Base-by-base conservation (phyloP, 2,329 filamentous ascomycete genomes). In the Microdochium nivale region DNA sequence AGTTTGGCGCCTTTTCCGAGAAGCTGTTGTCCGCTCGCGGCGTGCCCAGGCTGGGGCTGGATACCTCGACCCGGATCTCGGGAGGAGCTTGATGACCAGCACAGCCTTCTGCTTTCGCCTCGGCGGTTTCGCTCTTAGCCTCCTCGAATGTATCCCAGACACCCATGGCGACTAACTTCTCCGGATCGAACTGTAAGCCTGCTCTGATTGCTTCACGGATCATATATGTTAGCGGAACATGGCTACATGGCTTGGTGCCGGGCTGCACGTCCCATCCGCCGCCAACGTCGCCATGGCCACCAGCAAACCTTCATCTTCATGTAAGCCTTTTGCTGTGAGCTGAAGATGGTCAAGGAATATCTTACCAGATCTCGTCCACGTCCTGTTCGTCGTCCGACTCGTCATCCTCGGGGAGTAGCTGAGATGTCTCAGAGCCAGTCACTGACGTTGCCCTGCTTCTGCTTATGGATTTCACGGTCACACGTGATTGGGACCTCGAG, bases 211-310 rank as follows among this genome's bases (percentile, higher is more conserved):
- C 80, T 65, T 84, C 81, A 33, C 78, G 72, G 1, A 88, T 78
- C 77, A 89, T 88, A 79, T 85, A 88, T 0, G 84, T 78, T 2
- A 88, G 71, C 0, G 85, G 83, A 1, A 84, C 76, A 58, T 88
- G 84, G 56, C 83, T 87, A 24, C 87, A 72, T 8, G 83, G 76
- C 61, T 87, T 86, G 24, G 73, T 75, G 1, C 72, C 71, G 0
- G 71, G 65, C 0, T 80, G 68, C 3, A 78, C 69, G 49, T 80
- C 78, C 87, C 87, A 90, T 0, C 88, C 88, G 10, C 88, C 88
- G 1, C 88, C 88, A 27, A 91, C 82, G 55, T 92, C 88, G 1
- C 81, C 88, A 56, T 95, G 88, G 11, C 84, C 83, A 9, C 88
- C 88, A 0, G 87, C 76, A 60, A 94, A 94, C 63, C 63, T 61